Base-by-base conservation (phyloP, 2,329 filamentous ascomycete species). In the Penicillium palitans region DNA sequence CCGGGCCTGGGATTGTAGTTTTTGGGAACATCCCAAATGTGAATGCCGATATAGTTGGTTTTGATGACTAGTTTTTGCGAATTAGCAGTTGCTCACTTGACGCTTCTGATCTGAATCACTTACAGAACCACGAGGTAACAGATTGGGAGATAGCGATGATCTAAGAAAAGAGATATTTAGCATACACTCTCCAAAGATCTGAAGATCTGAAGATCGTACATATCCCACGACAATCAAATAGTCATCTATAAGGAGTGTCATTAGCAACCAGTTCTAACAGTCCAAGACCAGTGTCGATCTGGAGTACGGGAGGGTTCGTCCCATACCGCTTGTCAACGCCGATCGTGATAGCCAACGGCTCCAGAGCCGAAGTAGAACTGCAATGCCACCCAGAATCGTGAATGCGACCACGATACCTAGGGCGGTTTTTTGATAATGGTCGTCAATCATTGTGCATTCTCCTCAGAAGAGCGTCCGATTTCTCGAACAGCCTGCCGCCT, bases 71-170 rank as follows among this genome's bases (percentile, higher is more conserved):
- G 4, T 42, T 27, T 31, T 7, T 4, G 6, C 2, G 0, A 7
- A n/a, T 47, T 9, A 44, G 57, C 25, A n/a, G 44, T 25, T 33
- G 19, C 2, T 19, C 17, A n/a, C 19, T 9, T 10, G 5, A 21
- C 17, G 2, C 21, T 12, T n/a, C 41, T 42, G 8, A 17, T n/a
- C 12, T 6, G 15, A 61, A 13, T 9, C 10, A 66, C 68, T 29
- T 57, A 69, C 68, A 70, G 47, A 66, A 64, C 67, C 68, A 70
- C 2, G 63, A 63, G 9, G 68, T 67, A 17, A 68, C 50, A 0
- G 65, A 61, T 50, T 68, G 66, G 6, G 40, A 58, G 17, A 69
- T 21, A 4, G 66, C 60, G 3, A 69, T 51, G n/a, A 65, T 53
- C 65, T 69, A 47, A 27, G 12, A 15, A 15, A 21, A 21, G 2